These are phyloP conservation scores for Xylaria sp. DNA, from an alignment of 2,329 filamentous ascomycete genomes.

Conservation along the genomic window DNA sequence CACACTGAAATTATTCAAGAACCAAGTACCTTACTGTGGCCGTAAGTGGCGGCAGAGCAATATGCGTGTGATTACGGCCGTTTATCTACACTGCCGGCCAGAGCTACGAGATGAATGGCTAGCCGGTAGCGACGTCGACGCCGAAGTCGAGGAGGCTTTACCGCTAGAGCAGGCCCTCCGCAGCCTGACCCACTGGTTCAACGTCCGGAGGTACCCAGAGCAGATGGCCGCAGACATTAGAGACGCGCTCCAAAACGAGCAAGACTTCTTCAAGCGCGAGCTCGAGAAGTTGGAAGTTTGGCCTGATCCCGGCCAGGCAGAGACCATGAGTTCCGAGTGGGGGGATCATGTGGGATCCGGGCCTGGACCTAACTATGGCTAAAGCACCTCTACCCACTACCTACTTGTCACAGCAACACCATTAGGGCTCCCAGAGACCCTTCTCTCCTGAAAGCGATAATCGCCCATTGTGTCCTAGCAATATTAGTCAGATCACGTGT, in stretches of 20 bases:
- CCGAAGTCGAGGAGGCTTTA: constrained; percentile 88
- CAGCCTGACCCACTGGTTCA: constrained; percentile 92
- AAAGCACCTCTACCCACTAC: too few species aligned
- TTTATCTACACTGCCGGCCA: constrained; percentile 90
- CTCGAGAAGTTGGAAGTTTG: constrained; percentile 71
- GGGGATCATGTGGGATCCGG: constrained; percentile 20
- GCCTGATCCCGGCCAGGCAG: constrained; percentile 42
- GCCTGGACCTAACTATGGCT: constrained; percentile 18
- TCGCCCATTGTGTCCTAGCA: too few species aligned
- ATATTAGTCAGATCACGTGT: too few species aligned
- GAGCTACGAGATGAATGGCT: constrained; percentile 96
- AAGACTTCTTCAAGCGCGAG: constrained; percentile 79
- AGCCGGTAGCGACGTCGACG: constrained; percentile 86
- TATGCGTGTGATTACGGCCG: constrained; percentile 97
- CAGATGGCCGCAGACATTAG: constrained; percentile 66
- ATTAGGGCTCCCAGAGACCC: neutral
- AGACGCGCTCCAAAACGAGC: constrained; percentile 68
- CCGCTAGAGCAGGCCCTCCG: constrained; percentile 89
- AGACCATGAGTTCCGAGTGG: constrained; percentile 27
- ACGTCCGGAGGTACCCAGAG: constrained; percentile 79
- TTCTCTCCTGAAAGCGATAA: neutral
- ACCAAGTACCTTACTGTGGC: constrained; percentile 96
- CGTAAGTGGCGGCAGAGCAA: constrained; percentile 98
- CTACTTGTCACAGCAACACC: neutral
- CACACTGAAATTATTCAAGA: constrained; percentile 97